phyloP scores from a whole-genome alignment of 2,329 filamentous ascomycete species.

The Pseudocercospora pini-densiflorae region DNA sequence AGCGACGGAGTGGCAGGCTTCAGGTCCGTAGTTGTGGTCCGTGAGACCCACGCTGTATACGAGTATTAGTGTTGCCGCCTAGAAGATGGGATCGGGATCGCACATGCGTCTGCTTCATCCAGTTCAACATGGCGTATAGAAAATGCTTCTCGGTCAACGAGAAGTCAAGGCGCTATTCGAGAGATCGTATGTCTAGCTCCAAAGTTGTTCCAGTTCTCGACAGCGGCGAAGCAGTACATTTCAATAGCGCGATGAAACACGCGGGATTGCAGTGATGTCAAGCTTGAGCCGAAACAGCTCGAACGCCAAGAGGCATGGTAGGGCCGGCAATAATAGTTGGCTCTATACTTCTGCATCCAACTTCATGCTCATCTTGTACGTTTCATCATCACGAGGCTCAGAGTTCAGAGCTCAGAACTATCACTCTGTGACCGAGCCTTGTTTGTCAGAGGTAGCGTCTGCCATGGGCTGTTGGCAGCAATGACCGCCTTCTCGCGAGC shows the following conservation, averaged over 20 bases:
- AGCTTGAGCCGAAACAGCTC: too few relatives aligned
- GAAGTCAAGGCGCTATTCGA: neutral
- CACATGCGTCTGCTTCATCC: slow-evolving; percentile 87
- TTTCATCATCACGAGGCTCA: neutral
- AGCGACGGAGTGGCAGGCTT: slow-evolving; percentile 83
- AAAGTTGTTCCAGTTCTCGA: neutral
- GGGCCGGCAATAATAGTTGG: neutral
- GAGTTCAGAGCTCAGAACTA: neutral
- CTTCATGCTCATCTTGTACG: neutral
- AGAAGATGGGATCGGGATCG: slow-evolving; percentile 23
- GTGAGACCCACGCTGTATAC: slow-evolving; percentile 72
- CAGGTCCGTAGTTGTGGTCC: slow-evolving; percentile 90
- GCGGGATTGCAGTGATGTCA: too few relatives aligned
- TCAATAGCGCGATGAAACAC: neutral
- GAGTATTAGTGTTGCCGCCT: slow-evolving; percentile 29
- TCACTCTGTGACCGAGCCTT: too few relatives aligned
- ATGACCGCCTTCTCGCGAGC: neutral
- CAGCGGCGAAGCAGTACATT: neutral
- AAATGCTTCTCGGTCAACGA: neutral
- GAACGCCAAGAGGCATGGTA: neutral
- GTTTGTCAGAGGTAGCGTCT: neutral
- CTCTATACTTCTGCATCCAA: neutral
- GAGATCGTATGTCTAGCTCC: neutral
- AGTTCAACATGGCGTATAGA: slow-evolving; percentile 76
- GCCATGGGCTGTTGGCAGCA: neutral